Percentiles rank a stretch among this genome's conserved stretches.
Conservation (phyloP, 768 basidiomycete genomes). For the Lyophyllum atratum region DNA sequence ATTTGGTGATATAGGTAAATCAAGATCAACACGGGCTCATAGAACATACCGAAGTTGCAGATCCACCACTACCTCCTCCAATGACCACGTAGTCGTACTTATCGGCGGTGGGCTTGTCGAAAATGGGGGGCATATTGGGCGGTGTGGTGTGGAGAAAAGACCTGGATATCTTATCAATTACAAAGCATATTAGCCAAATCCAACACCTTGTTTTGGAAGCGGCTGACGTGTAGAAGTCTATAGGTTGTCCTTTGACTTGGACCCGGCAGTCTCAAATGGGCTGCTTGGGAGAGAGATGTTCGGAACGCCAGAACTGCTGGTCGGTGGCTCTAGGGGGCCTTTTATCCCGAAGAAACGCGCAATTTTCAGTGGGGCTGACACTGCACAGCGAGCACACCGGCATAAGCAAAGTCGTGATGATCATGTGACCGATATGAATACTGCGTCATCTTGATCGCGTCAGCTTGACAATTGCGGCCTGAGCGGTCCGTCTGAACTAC, state of each 20-base stretch:
- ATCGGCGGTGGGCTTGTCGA: constrained; percentile 57
- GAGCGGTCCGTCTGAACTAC: no score
- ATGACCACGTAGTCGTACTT: constrained; percentile 87
- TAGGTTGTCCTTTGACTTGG: constrained; percentile 14
- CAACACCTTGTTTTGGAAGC: background rate
- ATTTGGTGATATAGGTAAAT: background rate
- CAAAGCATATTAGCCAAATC: constrained; percentile 18
- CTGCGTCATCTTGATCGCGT: no score
- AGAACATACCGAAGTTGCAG: constrained; percentile 75
- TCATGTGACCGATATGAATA: background rate
- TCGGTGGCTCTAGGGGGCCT: constrained; percentile 22
- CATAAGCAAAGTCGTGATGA: background rate
- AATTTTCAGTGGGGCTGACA: constrained; percentile 10
- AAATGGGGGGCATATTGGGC: constrained; percentile 71
- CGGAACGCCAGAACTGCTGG: constrained; percentile 28
- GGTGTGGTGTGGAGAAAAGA: constrained; percentile 38
- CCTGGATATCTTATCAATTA: constrained; percentile 45
- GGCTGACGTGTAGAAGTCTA: constrained; percentile 19
- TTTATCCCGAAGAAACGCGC: constrained; percentile 18
- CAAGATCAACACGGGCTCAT: background rate
- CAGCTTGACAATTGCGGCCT: background rate
- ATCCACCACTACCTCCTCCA: constrained; percentile 93
- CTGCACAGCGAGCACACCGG: background rate
- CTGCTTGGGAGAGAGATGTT: constrained; percentile 13
- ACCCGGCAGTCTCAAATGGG: constrained; percentile 10